These are phyloP conservation scores for Ramaria sp. DNA, from an alignment of 768 basidiomycete species.

Conservation along the genomic window DNA sequence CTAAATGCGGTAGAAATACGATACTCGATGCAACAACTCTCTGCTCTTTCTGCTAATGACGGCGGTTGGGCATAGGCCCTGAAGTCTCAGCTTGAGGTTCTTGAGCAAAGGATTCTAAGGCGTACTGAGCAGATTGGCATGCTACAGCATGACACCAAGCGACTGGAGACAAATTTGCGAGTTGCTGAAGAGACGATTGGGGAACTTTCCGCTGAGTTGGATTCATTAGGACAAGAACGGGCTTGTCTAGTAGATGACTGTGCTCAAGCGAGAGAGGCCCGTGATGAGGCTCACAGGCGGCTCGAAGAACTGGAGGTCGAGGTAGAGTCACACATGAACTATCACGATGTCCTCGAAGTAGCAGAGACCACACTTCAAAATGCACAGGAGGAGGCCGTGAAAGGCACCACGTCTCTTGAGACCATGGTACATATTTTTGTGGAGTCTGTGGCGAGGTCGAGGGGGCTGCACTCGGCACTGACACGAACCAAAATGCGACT, in stretches of 20 bases:
- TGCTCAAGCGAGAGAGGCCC: conserved; percentile 60
- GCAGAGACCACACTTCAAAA: conserved; percentile 1
- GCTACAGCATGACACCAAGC: conserved; percentile 69
- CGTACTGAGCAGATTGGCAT: conserved; percentile 67
- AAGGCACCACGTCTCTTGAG: conserved; percentile 19
- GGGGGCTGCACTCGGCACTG: conserved; percentile 25
- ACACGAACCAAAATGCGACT: conserved; percentile 19
- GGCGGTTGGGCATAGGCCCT: conserved; percentile 45
- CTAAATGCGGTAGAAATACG: conserved; percentile 47
- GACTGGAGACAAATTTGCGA: conserved; percentile 62
- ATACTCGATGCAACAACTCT: conserved; percentile 49
- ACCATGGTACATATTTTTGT: conserved; percentile 29
- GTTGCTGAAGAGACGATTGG: conserved; percentile 64
- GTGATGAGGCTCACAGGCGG: conserved; percentile 52
- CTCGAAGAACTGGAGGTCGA: no score
- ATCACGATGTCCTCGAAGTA: conserved; percentile 7
- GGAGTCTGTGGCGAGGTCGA: conserved; percentile 25
- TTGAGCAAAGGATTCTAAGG: conserved; percentile 52
- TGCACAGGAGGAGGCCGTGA: conserved; percentile 6
- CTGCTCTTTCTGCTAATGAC: conserved; percentile 39
- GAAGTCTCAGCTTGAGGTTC: conserved; percentile 55
- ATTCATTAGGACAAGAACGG: conserved; percentile 54
- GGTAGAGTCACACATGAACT: conserved; percentile 32
- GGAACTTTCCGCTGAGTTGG: conserved; percentile 64
- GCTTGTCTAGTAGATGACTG: conserved; percentile 81